These are phyloP conservation scores for Dothideomycetes sp. DNA, from an alignment of 2,329 filamentous ascomycete genomes.

Conservation along the genomic window DNA sequence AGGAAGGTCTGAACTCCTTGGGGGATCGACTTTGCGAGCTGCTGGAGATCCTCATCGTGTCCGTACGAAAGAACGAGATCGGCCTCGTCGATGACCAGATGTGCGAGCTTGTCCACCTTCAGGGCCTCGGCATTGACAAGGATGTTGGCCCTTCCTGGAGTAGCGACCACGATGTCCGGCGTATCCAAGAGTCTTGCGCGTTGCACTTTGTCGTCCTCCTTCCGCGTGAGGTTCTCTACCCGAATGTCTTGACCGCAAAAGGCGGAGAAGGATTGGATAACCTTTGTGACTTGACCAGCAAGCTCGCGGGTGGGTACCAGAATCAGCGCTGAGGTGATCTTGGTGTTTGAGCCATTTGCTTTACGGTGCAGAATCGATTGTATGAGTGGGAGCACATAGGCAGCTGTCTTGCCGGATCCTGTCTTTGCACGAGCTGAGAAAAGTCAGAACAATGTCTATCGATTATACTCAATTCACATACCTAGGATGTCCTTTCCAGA, in stretches of 20 bases:
- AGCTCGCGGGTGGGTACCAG: slow-evolving; percentile 92
- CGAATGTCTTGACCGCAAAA: slow-evolving; percentile 80
- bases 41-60: slow-evolving; percentile 81
- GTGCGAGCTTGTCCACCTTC: slow-evolving; percentile 57
- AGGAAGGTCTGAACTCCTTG: slow-evolving; percentile 81
- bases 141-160: slow-evolving; percentile 70
- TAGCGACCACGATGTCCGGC: slow-evolving; percentile 84
- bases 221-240: slow-evolving; percentile 78
- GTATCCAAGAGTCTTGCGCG: slow-evolving; percentile 72
- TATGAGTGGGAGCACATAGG: slow-evolving; percentile 82
- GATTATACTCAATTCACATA: slow-evolving; percentile 16
- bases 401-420: slow-evolving; percentile 94
- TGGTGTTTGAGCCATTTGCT: slow-evolving; percentile 43
- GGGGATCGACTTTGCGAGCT: slow-evolving; percentile 65
- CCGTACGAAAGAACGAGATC: slow-evolving; percentile 90
- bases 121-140: slow-evolving; percentile 66
- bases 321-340: slow-evolving; percentile 61
- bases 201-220: slow-evolving; percentile 81
- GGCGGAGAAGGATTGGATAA: slow-evolving; percentile 62
- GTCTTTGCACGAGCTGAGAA: slow-evolving; percentile 75
- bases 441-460: slow-evolving; percentile 6
- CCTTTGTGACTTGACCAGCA: slow-evolving; percentile 78
- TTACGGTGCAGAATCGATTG: slow-evolving; percentile 75
- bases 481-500: slow-evolving; percentile 77
- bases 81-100: slow-evolving; percentile 86